These are phyloP conservation scores for Penicillium sp. DNA, from an alignment of 2,329 filamentous ascomycete genomes.

Conservation along the genomic window DNA sequence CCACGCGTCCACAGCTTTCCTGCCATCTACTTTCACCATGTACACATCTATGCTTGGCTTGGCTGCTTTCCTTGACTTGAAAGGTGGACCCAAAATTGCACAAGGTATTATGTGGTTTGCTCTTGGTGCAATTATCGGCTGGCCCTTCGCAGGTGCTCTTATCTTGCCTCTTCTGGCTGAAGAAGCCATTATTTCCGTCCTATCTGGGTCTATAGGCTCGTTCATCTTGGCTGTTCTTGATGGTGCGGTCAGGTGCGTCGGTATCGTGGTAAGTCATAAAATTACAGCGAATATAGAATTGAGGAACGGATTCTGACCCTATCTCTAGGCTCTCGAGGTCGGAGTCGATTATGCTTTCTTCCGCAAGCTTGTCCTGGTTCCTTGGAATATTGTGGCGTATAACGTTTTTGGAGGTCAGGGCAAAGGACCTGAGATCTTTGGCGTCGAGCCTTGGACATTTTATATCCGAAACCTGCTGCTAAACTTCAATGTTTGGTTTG, in stretches of 20 bases:
- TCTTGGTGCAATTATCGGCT: conserved; percentile 79
- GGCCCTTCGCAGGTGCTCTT: conserved; percentile 89
- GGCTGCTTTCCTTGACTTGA: conserved; percentile 88
- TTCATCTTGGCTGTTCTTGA: conserved; percentile 62
- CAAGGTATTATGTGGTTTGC: conserved; percentile 90
- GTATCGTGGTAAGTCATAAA: conserved; percentile 63
- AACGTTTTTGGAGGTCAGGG: conserved; percentile 83
- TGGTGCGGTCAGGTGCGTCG: conserved; percentile 64
- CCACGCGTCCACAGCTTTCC: conserved; percentile 79
- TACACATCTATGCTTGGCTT: conserved; percentile 85
- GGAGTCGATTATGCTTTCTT: conserved; percentile 82
- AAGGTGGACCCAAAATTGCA: conserved; percentile 73
- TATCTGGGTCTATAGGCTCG: conserved; percentile 60
- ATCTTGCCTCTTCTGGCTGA: conserved; percentile 78
- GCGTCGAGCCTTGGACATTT: conserved; percentile 95
- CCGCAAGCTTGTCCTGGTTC: conserved; percentile 70
- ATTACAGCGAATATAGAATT: background rate
- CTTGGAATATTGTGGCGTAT: conserved; percentile 93
- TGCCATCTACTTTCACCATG: conserved; percentile 97
- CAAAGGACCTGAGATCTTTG: conserved; percentile 85
- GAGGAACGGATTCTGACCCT: conserved; percentile 25
- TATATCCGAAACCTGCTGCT: conserved; percentile 87
- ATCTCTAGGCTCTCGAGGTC: conserved; percentile 63
- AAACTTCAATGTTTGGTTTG: conserved; percentile 95
- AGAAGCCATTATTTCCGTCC: conserved; percentile 60